phyloP scores from a whole-genome alignment of 108 stramenopile species.

The Skeletonema menzelii region DNA sequence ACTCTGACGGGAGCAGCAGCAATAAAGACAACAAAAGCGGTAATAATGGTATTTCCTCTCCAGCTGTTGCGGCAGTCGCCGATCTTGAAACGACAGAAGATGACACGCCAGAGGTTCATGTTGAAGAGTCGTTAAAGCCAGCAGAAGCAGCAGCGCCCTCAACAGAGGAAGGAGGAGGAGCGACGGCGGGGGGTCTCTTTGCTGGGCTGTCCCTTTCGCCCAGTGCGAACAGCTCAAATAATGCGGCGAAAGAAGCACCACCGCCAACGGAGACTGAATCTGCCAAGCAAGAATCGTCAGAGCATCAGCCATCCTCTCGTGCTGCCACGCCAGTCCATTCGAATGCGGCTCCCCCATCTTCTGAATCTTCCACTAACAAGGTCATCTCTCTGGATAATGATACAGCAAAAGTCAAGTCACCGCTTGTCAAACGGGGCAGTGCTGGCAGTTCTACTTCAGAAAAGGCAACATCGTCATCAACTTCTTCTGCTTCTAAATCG shows the following conservation, averaged over 20 bases:
- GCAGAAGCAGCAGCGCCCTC: not conserved
- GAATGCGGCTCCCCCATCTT: constrained; percentile 6
- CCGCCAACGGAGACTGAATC: not conserved
- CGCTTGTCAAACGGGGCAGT: not conserved
- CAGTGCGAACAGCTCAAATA: not conserved
- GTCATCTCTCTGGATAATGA: not conserved
- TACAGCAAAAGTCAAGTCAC: not conserved
- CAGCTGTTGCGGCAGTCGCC: no score
- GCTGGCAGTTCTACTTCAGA: not conserved
- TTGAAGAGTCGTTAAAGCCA: not conserved
- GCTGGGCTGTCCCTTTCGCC: constrained; percentile 30
- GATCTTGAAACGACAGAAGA: not conserved
- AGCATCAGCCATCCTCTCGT: constrained; percentile 8
- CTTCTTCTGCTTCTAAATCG: not conserved
- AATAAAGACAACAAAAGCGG: not conserved
- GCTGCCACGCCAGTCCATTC: constrained; percentile 33
- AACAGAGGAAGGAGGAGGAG: not conserved
- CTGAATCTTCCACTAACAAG: not conserved
- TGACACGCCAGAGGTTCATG: not conserved
- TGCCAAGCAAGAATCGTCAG: not conserved
- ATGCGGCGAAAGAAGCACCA: not conserved
- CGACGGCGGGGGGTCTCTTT: constrained; percentile 15
- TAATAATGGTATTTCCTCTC: not conserved
- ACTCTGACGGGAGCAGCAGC: not conserved
- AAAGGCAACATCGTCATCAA: not conserved